A percentile compares a stretch with the other conserved stretches of the same genome.
Conservation (phyloP, 345 rosid species). For the Mangifera indica region DNA sequence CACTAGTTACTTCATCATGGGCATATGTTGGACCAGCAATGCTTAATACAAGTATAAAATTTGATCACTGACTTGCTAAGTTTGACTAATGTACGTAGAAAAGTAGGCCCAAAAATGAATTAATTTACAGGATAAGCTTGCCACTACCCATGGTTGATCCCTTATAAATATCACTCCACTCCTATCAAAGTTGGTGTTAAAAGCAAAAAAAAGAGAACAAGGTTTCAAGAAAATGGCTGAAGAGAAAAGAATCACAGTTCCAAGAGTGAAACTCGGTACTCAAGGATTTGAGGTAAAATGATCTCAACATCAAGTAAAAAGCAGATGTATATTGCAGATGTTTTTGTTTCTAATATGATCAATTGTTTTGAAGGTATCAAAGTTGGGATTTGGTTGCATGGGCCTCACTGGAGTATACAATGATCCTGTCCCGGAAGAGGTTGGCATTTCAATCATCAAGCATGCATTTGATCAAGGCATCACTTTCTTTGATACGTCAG, state of each 20-base stretch:
- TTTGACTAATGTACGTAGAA: too few relatives aligned
- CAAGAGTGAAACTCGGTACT: conserved; percentile 24
- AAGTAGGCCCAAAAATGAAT: too few relatives aligned
- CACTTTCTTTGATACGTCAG: too few relatives aligned
- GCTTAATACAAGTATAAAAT: too few relatives aligned
- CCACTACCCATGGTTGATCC: too few relatives aligned
- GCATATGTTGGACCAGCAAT: too few relatives aligned
- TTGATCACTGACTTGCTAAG: too few relatives aligned
- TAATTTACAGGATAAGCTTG: too few relatives aligned
- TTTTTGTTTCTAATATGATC: neutral
- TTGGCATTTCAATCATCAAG: neutral
- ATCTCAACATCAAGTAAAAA: neutral
- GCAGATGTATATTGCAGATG: too few relatives aligned
- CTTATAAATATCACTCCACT: neutral
- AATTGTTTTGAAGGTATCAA: conserved; percentile 33
- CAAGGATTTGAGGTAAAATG: conserved; percentile 25
- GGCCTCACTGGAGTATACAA: conserved; percentile 28
- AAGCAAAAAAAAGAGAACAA: too few relatives aligned
- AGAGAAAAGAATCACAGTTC: neutral
- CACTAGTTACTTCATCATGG: too few relatives aligned
- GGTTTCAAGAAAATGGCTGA: conserved; percentile 13
- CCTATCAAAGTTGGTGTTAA: neutral
- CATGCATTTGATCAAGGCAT: too few relatives aligned
- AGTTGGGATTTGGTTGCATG: conserved; percentile 43
- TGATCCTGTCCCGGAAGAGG: conserved; percentile 35